Conservation (phyloP, 1,284 basidiomycete genomes). For the Schizopora paradoxa region DNA sequence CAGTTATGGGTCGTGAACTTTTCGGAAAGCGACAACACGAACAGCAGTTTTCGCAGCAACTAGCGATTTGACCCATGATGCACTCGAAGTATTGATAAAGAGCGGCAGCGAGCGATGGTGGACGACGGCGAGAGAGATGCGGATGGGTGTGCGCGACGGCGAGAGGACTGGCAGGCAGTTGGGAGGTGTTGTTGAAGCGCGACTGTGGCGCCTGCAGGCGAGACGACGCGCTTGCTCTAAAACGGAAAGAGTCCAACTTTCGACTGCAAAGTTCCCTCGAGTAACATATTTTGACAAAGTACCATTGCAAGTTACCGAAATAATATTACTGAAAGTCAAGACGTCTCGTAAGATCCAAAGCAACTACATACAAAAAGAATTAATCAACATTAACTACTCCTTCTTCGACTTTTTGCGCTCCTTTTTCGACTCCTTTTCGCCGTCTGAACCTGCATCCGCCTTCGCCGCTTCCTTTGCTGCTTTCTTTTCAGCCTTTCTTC, state of each 20-base stretch:
- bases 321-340: conserved; percentile 5
- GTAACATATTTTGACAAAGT: too few relatives aligned
- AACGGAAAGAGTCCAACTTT: too few relatives aligned
- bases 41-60: conserved; percentile 80
- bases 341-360: background rate
- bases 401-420: conserved; percentile 12
- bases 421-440: conserved; percentile 10
- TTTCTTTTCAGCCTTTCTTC: conserved; percentile 48
- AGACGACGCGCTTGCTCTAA: too few relatives aligned
- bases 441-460: conserved; percentile 28
- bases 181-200: background rate
- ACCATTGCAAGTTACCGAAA: background rate
- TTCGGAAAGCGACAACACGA: conserved; percentile 28
- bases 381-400: too few relatives aligned
- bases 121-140: conserved; percentile 17
- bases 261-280: too few relatives aligned
- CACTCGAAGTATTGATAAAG: conserved; percentile 19
- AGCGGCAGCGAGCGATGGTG: conserved; percentile 16
- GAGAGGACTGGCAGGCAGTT: background rate
- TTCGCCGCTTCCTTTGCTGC: conserved; percentile 43
- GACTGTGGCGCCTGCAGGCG: too few relatives aligned
- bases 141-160: conserved; percentile 14
- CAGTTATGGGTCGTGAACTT: conserved; percentile 2
- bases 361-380: background rate
- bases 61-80: conserved; percentile 51